A percentile compares a stretch with the other conserved stretches of the same genome.
These are phyloP conservation scores for Gaeumannomyces sp. DNA, from an alignment of 2,329 filamentous ascomycete species.

Conservation along the genomic window DNA sequence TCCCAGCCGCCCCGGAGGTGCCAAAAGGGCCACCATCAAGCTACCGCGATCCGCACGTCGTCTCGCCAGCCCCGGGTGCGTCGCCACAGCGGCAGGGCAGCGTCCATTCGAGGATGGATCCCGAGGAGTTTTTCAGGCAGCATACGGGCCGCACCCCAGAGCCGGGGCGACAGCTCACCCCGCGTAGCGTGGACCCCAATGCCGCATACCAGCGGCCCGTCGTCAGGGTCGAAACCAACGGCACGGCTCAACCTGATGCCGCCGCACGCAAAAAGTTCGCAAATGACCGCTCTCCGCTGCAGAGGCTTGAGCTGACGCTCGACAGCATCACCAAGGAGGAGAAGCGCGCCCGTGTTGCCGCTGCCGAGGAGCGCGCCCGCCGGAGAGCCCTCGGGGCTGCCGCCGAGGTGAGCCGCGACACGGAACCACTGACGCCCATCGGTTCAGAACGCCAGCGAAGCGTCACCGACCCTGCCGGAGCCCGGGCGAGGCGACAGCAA, in stretches of 20 bases:
- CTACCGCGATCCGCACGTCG: slow-evolving; percentile 43
- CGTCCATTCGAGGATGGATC: slow-evolving; percentile 21
- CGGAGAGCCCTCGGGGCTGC: slow-evolving; percentile 44
- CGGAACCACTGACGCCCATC: slow-evolving; percentile 13
- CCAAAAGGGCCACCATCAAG: slow-evolving; percentile 53
- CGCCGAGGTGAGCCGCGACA: slow-evolving; percentile 9
- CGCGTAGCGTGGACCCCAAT: background rate
- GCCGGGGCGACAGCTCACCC: background rate
- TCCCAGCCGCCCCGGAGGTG: slow-evolving; percentile 53
- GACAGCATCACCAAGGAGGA: slow-evolving; percentile 94
- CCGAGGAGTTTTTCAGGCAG: slow-evolving; percentile 21
- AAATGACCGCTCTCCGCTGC: slow-evolving; percentile 79
- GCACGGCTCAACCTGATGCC: slow-evolving; percentile 28
- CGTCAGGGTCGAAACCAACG: slow-evolving; percentile 14
- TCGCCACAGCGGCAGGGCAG: background rate
- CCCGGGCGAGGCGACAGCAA: slow-evolving; percentile 17
- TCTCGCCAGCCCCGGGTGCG: background rate
- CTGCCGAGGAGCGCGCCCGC: slow-evolving; percentile 69
- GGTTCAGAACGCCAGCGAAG: slow-evolving; percentile 16
- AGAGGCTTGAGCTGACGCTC: slow-evolving; percentile 86
- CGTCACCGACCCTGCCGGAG: slow-evolving; percentile 12
- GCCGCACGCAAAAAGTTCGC: slow-evolving; percentile 54
- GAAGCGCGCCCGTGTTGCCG: slow-evolving; percentile 76
- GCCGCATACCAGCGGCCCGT: background rate
- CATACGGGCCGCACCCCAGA: background rate